Conservation (phyloP, 352 stramenopile genomes). For the Halophytophthora polymorphica region DNA sequence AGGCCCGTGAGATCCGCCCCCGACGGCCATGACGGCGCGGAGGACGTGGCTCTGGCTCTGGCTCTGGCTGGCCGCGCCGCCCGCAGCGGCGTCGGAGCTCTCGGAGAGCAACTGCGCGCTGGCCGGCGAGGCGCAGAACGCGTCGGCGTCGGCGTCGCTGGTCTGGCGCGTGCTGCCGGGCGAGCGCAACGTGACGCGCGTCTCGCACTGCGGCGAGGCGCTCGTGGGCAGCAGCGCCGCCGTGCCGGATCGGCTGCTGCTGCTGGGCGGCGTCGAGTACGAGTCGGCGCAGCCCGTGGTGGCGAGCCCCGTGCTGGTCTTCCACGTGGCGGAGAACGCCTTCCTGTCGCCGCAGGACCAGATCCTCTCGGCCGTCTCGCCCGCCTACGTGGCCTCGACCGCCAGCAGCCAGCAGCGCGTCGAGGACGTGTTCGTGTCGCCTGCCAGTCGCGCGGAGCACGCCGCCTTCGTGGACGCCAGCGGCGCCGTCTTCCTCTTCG, state of each 20-base stretch:
- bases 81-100: slow-evolving; percentile 14
- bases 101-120: slow-evolving; percentile 30
- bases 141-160: slow-evolving; percentile 34
- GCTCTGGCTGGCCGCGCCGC: background rate
- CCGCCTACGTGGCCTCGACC: slow-evolving; percentile 12
- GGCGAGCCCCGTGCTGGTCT: slow-evolving; percentile 52
- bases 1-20: too few species aligned
- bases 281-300: slow-evolving; percentile 67
- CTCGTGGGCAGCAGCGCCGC: slow-evolving; percentile 10
- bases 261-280: slow-evolving; percentile 69
- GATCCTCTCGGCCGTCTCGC: slow-evolving; percentile 41
- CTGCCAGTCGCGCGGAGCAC: slow-evolving; percentile 56
- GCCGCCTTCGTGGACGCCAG: slow-evolving; percentile 33
- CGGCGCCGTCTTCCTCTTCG: slow-evolving; percentile 46
- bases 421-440: slow-evolving; percentile 57
- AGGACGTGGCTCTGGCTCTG: slow-evolving; percentile 1
- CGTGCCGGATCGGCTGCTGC: slow-evolving; percentile 28
- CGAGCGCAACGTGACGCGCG: slow-evolving; percentile 39
- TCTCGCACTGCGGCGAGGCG: slow-evolving; percentile 43
- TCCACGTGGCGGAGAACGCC: slow-evolving; percentile 30
- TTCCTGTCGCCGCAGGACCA: slow-evolving; percentile 46
- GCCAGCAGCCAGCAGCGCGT: slow-evolving; percentile 2
- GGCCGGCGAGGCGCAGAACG: slow-evolving; percentile 33
- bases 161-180: slow-evolving; percentile 31
- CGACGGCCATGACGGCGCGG: too few species aligned